Base-by-base conservation (phyloP, 495 filamentous ascomycete genomes). In the Penicillium egyptiacum region DNA sequence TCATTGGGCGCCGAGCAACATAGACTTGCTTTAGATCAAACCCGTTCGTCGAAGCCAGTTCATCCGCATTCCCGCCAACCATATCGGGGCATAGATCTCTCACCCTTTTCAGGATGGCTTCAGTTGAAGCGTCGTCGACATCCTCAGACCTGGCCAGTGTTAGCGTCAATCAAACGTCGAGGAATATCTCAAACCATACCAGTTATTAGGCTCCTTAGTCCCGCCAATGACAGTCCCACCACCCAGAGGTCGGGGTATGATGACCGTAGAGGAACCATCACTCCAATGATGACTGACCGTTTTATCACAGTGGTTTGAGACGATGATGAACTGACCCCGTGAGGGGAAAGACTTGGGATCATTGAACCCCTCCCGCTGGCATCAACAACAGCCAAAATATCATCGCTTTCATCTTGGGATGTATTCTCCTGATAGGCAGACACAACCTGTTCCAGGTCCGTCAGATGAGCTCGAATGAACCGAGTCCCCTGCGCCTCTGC, bases 171-270 rank as follows among this genome's bases (percentile, higher is more conserved):
- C 17, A 1, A 39, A 31, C 14, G n/a, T 44, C 31, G 22, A 40
- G 41, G 0, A 55, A 64, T 22, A 78, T 67, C 17, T 14, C 11
- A 16, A 5, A 16, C 2, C 31, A 35, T 66, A 68, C 78, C 76
- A 81, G 47, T 80, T 70, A 41, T 75, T 65, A 5, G 74, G 70
- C 61, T 83, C 75, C 55, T 81, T 83, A 2, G 80, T 83, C 0
- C 80, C 81, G 7, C 81, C 81, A 23, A 83, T 75, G 7, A 83
- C 64, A 0, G 80, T 82, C 0, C 80, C 81, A n/a, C 79, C 78
- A 6, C 76, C 70, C 33, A 76, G 74, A 19, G 70, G 71, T 1
- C 81, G 70, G 2, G 80, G 77, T 0, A 83, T 72, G 33, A 68
- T 73, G 57, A 82, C 81, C 1, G 40, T 42, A 20, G 17, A 42